Base-by-base conservation (phyloP, 1,139 yeast genomes). In the Pichia sp. region DNA sequence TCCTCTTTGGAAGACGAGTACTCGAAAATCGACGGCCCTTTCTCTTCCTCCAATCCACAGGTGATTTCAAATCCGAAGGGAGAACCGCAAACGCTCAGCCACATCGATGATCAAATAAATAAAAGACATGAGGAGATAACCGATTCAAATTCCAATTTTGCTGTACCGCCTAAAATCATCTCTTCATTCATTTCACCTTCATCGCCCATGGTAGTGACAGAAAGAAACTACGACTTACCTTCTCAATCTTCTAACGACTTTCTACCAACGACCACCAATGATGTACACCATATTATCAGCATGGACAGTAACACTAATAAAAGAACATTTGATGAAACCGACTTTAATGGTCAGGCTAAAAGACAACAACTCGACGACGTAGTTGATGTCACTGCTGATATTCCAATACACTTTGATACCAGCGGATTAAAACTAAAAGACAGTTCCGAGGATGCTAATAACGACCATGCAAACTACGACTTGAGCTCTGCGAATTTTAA, bases 151-250 rank as follows among this genome's bases (percentile, higher is more conserved):
- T 37, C 47, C 16, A 39, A 40, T 5, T 46, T 39, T 23, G 23
- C 39, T 28, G 13, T 40, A 13, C 47, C 48, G 12, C 44, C 48
- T 5, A 26, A 28, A 13, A 39, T 30, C 12, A n/a, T 40, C 9
- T 46, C 48, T 3, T 46, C 48, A 1, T 28, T 46, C 13, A 19
- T 36, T 21, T 45, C 48, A 7, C 36, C 43, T 13, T 37, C 48
- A 13, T 31, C 36, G 10, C 16, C 36, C 36, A 23, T 44, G 21
- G 47, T 31, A 7, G 25, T 18, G n/a, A 30, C 36, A 7, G 28
- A 34, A 13, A 40, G 26, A 44, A 34, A 31, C 2, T 42, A 18
- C 10, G 34, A 12, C 16, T 21, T 25, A 26, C 45, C 45, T 13
- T 25, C 45, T 13, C 45, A 42, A 18, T 39, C 42, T n/a, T 4